Percentiles rank a stretch among this genome's conserved stretches.
These are phyloP conservation scores for Aureobasidium sp. DNA, from an alignment of 2,329 filamentous ascomycete species.

Conservation along the genomic window DNA sequence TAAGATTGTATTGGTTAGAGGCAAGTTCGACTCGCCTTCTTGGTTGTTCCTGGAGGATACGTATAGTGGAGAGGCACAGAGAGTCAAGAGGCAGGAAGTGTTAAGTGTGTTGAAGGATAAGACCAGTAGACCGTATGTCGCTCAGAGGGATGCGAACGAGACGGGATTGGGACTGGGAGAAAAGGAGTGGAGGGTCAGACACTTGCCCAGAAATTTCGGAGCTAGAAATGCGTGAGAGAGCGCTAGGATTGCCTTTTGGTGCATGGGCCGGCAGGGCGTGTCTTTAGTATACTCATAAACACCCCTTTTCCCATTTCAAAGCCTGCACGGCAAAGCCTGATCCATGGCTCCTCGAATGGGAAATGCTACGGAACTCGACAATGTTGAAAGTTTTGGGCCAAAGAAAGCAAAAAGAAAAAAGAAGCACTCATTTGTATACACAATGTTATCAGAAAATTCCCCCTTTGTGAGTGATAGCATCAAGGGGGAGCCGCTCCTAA, in stretches of 20 bases:
- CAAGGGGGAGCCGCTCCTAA: constrained; percentile 12
- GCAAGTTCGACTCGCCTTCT: constrained; percentile 58
- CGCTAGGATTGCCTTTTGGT: neutral
- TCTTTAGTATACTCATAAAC: too few relatives aligned
- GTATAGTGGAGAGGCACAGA: constrained; percentile 30
- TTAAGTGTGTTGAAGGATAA: constrained; percentile 28
- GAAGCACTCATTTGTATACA: neutral
- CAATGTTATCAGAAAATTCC: neutral
- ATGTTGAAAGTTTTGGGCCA: too few relatives aligned
- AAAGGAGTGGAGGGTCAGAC: constrained; percentile 14
- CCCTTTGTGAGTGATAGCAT: neutral
- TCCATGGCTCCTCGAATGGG: too few relatives aligned
- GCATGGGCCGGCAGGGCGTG: too few relatives aligned
- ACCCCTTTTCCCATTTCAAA: neutral
- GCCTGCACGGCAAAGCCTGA: neutral
- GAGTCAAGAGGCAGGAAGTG: constrained; percentile 10
- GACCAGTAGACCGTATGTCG: constrained; percentile 12
- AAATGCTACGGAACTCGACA: too few relatives aligned
- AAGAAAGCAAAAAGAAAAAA: neutral
- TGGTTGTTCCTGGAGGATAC: constrained; percentile 64
- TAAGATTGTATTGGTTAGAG: constrained; percentile 56
- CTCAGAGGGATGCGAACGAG: neutral
- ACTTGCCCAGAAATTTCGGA: constrained; percentile 10
- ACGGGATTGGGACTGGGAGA: constrained; percentile 1
- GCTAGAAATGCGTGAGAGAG: neutral